These are phyloP conservation scores for Ramaria sp. DNA, from an alignment of 768 basidiomycete species.

Conservation along the genomic window DNA sequence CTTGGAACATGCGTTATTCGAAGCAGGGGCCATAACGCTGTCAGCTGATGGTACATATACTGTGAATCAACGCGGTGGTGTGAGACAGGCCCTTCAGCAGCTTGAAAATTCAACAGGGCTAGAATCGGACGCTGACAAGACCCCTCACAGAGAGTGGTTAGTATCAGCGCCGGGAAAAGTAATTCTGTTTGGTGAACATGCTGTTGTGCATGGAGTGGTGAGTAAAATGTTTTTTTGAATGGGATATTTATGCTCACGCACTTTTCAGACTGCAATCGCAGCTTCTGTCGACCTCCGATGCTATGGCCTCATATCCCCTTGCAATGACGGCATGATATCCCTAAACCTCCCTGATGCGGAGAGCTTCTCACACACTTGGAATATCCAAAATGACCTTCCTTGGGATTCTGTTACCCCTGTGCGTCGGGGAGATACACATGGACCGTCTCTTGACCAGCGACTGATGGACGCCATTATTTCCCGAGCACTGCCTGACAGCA, in stretches of 20 bases:
- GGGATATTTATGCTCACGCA: constrained; percentile 6
- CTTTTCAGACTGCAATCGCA: constrained; percentile 75
- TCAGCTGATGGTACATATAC: constrained; percentile 33
- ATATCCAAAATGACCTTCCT: constrained; percentile 52
- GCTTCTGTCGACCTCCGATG: constrained; percentile 94
- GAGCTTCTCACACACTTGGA: constrained; percentile 73
- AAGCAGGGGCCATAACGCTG: constrained; percentile 76
- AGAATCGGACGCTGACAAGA: neutral
- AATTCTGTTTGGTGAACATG: constrained; percentile 97
- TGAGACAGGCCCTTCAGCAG: constrained; percentile 58
- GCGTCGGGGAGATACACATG: constrained; percentile 39
- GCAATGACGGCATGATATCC: constrained; percentile 59
- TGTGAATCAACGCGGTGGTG: constrained; percentile 21
- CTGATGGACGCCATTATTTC: constrained; percentile 62
- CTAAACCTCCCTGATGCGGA: constrained; percentile 74
- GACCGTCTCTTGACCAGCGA: constrained; percentile 57
- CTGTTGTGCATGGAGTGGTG: constrained; percentile 94
- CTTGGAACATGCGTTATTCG: constrained; percentile 83
- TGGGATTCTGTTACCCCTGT: constrained; percentile 63
- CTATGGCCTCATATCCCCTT: constrained; percentile 73
- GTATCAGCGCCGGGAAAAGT: constrained; percentile 97
- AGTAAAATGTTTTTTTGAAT: constrained; percentile 25
- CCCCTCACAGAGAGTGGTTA: constrained; percentile 41
- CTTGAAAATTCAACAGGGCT: constrained; percentile 25
- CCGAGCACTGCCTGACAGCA: constrained; percentile 25